Conservation (phyloP, 2,329 filamentous ascomycete genomes). For the Ophiostoma ips region DNA sequence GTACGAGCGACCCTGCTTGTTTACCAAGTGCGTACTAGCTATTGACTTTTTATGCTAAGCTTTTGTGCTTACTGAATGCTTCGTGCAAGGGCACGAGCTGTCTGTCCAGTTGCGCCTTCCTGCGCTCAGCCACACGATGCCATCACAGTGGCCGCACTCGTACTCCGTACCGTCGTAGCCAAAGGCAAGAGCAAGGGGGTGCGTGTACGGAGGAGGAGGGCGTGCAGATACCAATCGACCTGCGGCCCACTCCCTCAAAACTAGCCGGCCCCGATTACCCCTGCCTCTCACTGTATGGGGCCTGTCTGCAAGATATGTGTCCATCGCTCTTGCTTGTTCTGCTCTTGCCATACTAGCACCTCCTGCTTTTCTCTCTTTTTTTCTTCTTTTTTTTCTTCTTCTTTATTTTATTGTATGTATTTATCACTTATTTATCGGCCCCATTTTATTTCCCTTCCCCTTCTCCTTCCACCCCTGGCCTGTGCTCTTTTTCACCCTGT, state of each 20-base stretch:
- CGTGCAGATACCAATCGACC: slow-evolving; percentile 6
- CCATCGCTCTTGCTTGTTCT: slow-evolving; percentile 3
- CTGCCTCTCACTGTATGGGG: slow-evolving; percentile 4
- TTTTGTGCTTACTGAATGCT: too few species aligned
- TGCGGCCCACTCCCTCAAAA: slow-evolving; percentile 4
- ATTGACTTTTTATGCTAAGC: too few species aligned
- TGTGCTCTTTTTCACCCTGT: not conserved
- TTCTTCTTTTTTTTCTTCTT: not conserved
- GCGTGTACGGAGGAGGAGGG: slow-evolving; percentile 1
- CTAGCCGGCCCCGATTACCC: slow-evolving; percentile 8
- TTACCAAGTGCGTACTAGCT: too few species aligned
- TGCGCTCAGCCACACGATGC: too few species aligned
- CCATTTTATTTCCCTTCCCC: not conserved
- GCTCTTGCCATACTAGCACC: slow-evolving; percentile 2
- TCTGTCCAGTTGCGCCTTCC: too few species aligned
- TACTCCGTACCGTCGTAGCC: not conserved
- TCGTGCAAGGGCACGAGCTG: too few species aligned
- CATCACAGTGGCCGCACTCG: too few species aligned
- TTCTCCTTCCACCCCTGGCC: not conserved
- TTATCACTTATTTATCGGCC: too few species aligned
- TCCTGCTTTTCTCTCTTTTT: not conserved
- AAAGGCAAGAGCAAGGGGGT: not conserved
- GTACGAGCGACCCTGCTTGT: too few species aligned
- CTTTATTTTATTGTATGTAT: too few species aligned
- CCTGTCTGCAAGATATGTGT: slow-evolving; percentile 1